These are phyloP conservation scores for Coemansia umbellata DNA, from an alignment of 192 early-diverging fungal species.

Conservation along the genomic window DNA sequence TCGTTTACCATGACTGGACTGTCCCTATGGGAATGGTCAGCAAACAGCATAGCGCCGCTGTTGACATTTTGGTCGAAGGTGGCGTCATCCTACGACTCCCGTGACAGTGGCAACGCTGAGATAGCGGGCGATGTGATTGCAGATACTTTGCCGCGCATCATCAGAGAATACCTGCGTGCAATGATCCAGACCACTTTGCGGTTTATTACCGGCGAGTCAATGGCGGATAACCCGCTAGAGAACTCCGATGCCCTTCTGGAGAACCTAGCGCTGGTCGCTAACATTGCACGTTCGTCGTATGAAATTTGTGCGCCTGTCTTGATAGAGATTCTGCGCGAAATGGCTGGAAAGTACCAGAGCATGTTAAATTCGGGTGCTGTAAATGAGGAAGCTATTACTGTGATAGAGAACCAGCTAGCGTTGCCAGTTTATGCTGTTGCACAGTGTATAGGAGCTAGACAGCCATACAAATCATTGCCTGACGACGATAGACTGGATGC, in stretches of 20 bases:
- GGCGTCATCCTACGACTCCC: conserved; percentile 49
- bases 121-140: conserved; percentile 39
- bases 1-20: conserved; percentile 37
- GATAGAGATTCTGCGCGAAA: conserved; percentile 54
- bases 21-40: conserved; percentile 58
- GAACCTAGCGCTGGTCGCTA: conserved; percentile 66
- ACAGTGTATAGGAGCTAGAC: conserved; percentile 63
- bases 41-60: conserved; percentile 71
- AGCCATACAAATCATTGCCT: conserved; percentile 69
- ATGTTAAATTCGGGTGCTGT: conserved; percentile 28
- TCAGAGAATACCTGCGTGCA: conserved; percentile 52
- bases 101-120: conserved; percentile 23
- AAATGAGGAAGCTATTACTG: conserved; percentile 44
- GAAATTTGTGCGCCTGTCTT: conserved; percentile 54
- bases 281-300: conserved; percentile 67
- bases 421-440: conserved; percentile 79
- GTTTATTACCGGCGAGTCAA: conserved; percentile 13
- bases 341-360: conserved; percentile 60
- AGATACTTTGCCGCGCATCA: conserved; percentile 31
- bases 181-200: conserved; percentile 40
- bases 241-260: conserved; percentile 58
- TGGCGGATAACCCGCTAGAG: conserved; percentile 42
- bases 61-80: conserved; percentile 88
- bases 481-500: conserved; percentile 80
- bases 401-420: conserved; percentile 64